A percentile compares a stretch with the other conserved stretches of the same genome.
Conservation (phyloP, 2,329 filamentous ascomycete species). For the Colletotrichum camelliae region DNA sequence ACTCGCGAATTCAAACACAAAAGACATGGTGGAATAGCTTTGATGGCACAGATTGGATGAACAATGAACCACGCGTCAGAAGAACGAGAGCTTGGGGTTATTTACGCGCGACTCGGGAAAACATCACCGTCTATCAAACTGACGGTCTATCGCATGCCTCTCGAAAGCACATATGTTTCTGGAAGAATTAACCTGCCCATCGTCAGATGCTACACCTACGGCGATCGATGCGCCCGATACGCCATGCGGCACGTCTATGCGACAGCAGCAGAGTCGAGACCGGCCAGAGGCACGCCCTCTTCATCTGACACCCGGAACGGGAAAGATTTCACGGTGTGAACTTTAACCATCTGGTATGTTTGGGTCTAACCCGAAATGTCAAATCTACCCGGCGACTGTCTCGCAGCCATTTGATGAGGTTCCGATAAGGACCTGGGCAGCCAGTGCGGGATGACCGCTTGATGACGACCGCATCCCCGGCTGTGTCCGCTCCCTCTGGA, state of each 20-base stretch:
- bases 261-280: background rate
- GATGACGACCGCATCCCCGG: constrained; percentile 14
- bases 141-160: background rate
- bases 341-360: background rate
- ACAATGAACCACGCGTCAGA: background rate
- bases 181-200: background rate
- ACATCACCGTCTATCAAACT: background rate
- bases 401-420: background rate
- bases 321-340: constrained; percentile 9
- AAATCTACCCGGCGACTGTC: constrained; percentile 3
- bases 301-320: background rate
- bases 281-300: background rate
- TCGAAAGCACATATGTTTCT: background rate
- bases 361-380: constrained; percentile 8
- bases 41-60: background rate
- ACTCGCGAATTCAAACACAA: background rate
- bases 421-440: constrained; percentile 5
- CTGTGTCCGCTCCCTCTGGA: background rate
- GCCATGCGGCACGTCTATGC: background rate
- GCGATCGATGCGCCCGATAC: background rate
- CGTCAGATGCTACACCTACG: background rate
- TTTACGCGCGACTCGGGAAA: background rate
- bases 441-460: constrained; percentile 11
- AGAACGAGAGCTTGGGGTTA: background rate
- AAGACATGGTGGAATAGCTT: background rate